These are phyloP conservation scores for Hortiboletus campestris DNA, from an alignment of 768 basidiomycete genomes.

Conservation along the genomic window DNA sequence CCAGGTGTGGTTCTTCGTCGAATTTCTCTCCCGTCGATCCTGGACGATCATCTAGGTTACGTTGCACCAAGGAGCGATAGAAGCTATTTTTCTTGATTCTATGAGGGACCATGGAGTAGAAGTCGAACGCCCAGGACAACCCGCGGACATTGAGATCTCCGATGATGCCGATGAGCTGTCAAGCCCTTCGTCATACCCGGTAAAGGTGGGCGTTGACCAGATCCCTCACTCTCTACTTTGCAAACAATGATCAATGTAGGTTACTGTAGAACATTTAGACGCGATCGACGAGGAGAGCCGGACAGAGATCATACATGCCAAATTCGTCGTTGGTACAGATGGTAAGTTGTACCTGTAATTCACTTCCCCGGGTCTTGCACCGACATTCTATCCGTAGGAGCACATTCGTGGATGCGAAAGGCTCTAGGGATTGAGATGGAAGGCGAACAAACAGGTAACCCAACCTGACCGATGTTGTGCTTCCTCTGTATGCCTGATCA, in stretches of 20 bases:
- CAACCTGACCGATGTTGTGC: constrained; percentile 31
- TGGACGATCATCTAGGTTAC: constrained; percentile 19
- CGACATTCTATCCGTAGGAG: constrained; percentile 22
- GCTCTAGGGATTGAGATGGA: constrained; percentile 42
- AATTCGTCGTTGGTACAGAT: constrained; percentile 34
- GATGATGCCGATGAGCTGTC: constrained; percentile 23
- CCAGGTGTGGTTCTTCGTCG: constrained; percentile 41
- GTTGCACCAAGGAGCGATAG: constrained; percentile 30
- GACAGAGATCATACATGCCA: constrained; percentile 31
- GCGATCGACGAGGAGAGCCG: constrained; percentile 25
- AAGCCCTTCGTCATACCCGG: no score
- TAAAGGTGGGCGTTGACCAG: constrained; percentile 14
- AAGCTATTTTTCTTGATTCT: no score
- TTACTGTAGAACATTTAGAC: no score
- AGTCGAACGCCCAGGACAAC: constrained; percentile 34
- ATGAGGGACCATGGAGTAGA: no score
- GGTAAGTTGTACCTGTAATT: constrained; percentile 12
- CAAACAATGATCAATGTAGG: background rate
- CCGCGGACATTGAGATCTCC: constrained; percentile 26
- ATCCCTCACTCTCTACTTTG: background rate
- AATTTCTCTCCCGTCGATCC: background rate
- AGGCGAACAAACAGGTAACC: constrained; percentile 17
- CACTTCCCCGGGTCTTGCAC: background rate
- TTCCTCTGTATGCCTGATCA: background rate
- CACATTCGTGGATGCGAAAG: constrained; percentile 45